Conservation (phyloP, 2,329 filamentous ascomycete species). For the Xylaria multiplex region DNA sequence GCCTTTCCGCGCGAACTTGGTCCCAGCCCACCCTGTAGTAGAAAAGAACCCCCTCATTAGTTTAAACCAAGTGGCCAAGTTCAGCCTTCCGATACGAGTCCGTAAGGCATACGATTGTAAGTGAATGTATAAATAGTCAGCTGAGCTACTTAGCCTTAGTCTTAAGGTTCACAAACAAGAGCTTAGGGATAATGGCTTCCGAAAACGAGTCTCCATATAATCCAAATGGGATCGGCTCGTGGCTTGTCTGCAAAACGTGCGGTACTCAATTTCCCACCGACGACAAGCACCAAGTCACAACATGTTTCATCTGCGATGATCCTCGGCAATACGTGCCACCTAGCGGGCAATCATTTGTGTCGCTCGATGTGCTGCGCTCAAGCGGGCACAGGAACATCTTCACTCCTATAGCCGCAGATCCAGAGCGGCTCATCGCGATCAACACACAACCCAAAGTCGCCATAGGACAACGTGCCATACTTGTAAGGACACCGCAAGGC, state of each 20-base stretch:
- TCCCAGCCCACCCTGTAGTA: conserved; percentile 4
- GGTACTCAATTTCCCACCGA: conserved; percentile 73
- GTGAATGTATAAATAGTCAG: background rate
- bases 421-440: conserved; percentile 55
- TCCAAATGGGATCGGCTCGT: conserved; percentile 41
- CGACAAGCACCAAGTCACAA: conserved; percentile 58
- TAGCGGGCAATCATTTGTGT: conserved; percentile 73
- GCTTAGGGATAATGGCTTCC: conserved; percentile 22
- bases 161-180: background rate
- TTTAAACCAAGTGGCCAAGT: background rate
- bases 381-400: conserved; percentile 64
- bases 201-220: conserved; percentile 37
- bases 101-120: background rate
- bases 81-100: background rate
- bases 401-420: conserved; percentile 51
- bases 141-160: background rate
- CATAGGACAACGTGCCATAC: conserved; percentile 79
- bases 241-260: conserved; percentile 73
- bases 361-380: conserved; percentile 58
- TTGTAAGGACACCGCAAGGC: conserved; percentile 71
- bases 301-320: conserved; percentile 79
- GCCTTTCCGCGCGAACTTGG: background rate
- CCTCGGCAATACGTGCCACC: conserved; percentile 75
- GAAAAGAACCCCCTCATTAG: conserved; percentile 5
- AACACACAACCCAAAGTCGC: conserved; percentile 67